Percentiles rank a stretch among this genome's conserved stretches.
Evolutionary conservation across 768 basidiomycete genomes (phyloP).

Genomic region (Tylopilus rubrobrunneus): DNA sequence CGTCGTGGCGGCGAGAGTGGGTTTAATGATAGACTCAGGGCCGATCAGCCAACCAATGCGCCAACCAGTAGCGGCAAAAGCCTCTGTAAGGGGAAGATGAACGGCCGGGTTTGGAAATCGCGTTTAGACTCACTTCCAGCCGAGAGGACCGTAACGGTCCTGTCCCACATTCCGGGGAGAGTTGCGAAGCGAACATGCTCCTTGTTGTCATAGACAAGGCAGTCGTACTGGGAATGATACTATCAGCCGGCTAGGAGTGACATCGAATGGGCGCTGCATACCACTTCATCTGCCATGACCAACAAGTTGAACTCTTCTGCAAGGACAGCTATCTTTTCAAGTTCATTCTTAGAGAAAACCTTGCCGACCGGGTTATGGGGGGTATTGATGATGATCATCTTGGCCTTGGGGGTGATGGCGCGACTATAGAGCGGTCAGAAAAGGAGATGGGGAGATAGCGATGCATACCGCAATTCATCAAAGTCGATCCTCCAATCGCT

Average conservation of each 20-base stretch:
- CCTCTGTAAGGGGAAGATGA: slow-evolving; percentile 48
- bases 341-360: slow-evolving; percentile 81
- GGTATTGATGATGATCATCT: slow-evolving; percentile 94
- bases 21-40: slow-evolving; percentile 73
- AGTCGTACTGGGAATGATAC: slow-evolving; percentile 73
- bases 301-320: slow-evolving; percentile 91
- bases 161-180: slow-evolving; percentile 98
- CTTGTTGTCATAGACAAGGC: slow-evolving; percentile 81
- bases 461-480: slow-evolving; percentile 72
- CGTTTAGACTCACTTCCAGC: slow-evolving; percentile 70
- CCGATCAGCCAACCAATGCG: slow-evolving; percentile 96
- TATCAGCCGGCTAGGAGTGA: not conserved
- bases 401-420: slow-evolving; percentile 84
- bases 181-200: slow-evolving; percentile 91
- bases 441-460: not conserved
- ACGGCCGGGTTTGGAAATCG: not conserved
- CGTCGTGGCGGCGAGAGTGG: slow-evolving; percentile 86
- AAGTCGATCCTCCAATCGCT: slow-evolving; percentile 89
- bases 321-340: slow-evolving; percentile 79
- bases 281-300: slow-evolving; percentile 96
- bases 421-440: slow-evolving; percentile 40
- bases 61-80: slow-evolving; percentile 97
- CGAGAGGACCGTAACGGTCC: slow-evolving; percentile 94
- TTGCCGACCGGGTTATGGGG: slow-evolving; percentile 99
- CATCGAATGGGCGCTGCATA: slow-evolving; percentile 35